Evolutionary conservation across 2,329 filamentous ascomycete species (phyloP), one percentile per base, ranked within the genome.

Genomic region (Dactylonectria macrodidyma): DNA sequence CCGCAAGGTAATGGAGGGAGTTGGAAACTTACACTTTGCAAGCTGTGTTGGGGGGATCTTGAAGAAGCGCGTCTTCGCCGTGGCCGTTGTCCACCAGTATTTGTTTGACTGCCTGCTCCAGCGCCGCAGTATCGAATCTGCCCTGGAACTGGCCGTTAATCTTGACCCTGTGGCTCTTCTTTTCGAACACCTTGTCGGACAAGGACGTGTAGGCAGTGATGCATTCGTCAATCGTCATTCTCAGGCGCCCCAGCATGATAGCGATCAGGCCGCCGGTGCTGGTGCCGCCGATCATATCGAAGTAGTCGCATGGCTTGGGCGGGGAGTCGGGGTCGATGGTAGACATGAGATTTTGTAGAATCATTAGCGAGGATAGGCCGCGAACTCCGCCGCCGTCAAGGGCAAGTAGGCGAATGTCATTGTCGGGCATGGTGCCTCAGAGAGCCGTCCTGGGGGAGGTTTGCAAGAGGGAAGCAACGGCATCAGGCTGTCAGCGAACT

Each of bases 221-320:
- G 6, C 30, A 65, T n/a, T 84, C 77, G 10, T 80, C 73, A 38
- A 83, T 70, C 19, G 73, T 77, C 78, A 85, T 82, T 16, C 44
- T 41, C 22, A 85, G 75, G 3, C 81, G 78, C n/a, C 82, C 81
- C 8, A 85, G 78, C 79, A 86, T 83, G 26, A 85, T 78, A 3
- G 82, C 82, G 36, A 84, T 82, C 4, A 84, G 69, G 1, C 78
- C 52, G n/a, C 78, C 76, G 26, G 79, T 79, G 56, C 72, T 76
- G 14, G 4, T 50, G 4, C 47, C 7, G 7, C 4, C 0, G 12
- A 50, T 26, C 7, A 50, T 50, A 9, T 50, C 7, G 7, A 50
- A 50, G 47, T 50, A 50, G 5, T 50, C 4, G 8, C 7, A 50
- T 50, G 7, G 47, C 47, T 50, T 50, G 19, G 19, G 19, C 19